These are phyloP conservation scores for Rhodotorula babjevae DNA, from an alignment of 768 basidiomycete genomes.

Conservation along the genomic window DNA sequence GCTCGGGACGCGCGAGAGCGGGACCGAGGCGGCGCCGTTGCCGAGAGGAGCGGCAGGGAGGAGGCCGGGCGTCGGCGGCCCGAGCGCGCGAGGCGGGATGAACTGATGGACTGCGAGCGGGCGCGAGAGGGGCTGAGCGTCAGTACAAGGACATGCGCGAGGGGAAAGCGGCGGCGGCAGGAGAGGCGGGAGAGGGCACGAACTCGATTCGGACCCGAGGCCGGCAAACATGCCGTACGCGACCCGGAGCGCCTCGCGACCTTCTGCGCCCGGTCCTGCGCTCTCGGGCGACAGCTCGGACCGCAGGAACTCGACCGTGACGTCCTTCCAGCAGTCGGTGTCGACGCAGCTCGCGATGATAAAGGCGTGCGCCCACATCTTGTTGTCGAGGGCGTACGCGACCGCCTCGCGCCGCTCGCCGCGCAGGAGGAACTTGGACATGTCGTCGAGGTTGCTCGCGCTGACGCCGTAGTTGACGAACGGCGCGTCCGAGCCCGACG, in stretches of 20 bases:
- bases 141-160: slow-evolving; percentile 8
- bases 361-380: slow-evolving; percentile 92
- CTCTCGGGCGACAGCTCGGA: slow-evolving; percentile 59
- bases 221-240: slow-evolving; percentile 81
- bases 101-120: slow-evolving; percentile 65
- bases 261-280: slow-evolving; percentile 48
- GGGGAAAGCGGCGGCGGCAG: no score
- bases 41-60: slow-evolving; percentile 14
- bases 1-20: slow-evolving; percentile 55
- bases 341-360: slow-evolving; percentile 88
- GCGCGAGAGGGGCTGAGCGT: background rate
- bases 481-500: slow-evolving; percentile 36
- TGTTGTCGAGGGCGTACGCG: slow-evolving; percentile 78
- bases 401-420: slow-evolving; percentile 84
- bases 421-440: slow-evolving; percentile 70
- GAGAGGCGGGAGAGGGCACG: slow-evolving; percentile 40
- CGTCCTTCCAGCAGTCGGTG: slow-evolving; percentile 88
- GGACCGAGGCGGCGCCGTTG: background rate
- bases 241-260: slow-evolving; percentile 68
- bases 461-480: slow-evolving; percentile 60
- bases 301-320: slow-evolving; percentile 75
- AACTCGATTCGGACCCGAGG: slow-evolving; percentile 71
- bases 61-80: background rate
- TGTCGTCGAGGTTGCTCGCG: slow-evolving; percentile 65
- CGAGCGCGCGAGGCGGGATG: slow-evolving; percentile 55